Base-by-base conservation (phyloP, 140 eudicot genomes). In the Anethum foeniculum region DNA sequence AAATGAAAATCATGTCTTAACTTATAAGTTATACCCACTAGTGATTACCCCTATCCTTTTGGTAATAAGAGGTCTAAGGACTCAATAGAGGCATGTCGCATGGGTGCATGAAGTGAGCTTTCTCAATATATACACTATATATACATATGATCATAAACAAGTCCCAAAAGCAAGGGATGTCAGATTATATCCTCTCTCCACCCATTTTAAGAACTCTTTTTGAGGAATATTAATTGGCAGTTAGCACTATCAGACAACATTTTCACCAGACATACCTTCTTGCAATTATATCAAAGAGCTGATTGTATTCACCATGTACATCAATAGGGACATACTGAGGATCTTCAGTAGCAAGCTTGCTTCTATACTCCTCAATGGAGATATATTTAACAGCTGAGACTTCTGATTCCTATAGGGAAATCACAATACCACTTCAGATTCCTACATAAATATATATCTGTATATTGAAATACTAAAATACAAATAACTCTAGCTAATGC, bases 311-410 rank as follows among this genome's bases (percentile, higher is more conserved):
- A 18, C 88, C 96, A 84, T 92, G 82, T 60, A 89, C 83, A 81
- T 81, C 93, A 79, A 82, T 54, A 39, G 97, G 92, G 65, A 89
- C 97, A 77, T 87, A 95, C 19, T 86, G 82, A 83, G 99, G 97
- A 87, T 95, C 97, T 83, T 88, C 86, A 81, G 84, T 82, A 51
- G 83, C 84, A 76, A 95, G 88, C 83, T 90, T 86, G 79, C 85
- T 84, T 80, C 86, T 95, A 77, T 92, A 95, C 82, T 91, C 97
- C 80, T 95, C 96, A 54, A 87, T 32, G 39, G 93, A 81, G 62
- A 92, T 85, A 82, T 95, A 95, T 87, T 95, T 95, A 75, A 95
- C 97, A 75, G 97, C 96, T 51, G 99, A 92, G 84, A 95, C 99
- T 86, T 95, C 99, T 58, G 99, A 87, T 83, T 90, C 97, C 97